Evolutionary conservation across 139 green algal species (phyloP).

Genomic region (Coccomyxa sp.): DNA sequence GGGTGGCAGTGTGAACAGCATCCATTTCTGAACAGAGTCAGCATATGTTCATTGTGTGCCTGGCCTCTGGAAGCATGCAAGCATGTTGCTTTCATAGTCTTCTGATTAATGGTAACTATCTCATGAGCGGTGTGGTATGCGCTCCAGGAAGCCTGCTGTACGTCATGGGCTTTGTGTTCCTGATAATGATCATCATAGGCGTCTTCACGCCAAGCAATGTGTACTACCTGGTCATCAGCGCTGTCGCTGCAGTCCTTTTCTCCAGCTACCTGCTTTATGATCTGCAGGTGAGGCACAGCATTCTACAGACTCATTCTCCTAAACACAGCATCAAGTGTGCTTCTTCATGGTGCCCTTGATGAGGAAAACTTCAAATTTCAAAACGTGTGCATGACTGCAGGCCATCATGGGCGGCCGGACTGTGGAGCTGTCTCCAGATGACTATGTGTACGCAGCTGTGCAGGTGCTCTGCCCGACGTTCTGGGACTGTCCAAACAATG

Average conservation of each 20-base stretch:
- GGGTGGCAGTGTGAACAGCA: too few species aligned
- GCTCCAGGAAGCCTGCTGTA: neutral
- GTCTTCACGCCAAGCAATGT: neutral
- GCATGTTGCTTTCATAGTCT: too few species aligned
- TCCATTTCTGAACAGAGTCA: too few species aligned
- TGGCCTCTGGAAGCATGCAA: too few species aligned
- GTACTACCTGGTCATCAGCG: constrained; percentile 34
- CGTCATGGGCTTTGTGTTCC: neutral
- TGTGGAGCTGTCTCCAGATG: constrained; percentile 37
- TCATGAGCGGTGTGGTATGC: neutral
- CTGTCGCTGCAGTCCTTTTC: constrained; percentile 46
- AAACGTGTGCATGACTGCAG: neutral
- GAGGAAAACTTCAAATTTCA: neutral
- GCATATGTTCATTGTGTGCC: too few species aligned
- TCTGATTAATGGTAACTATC: neutral
- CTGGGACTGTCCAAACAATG: neutral
- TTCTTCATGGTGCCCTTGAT: neutral
- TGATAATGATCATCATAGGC: neutral
- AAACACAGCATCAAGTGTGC: neutral
- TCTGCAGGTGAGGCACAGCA: constrained; percentile 22
- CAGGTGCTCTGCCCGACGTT: neutral
- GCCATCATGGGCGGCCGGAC: constrained; percentile 42
- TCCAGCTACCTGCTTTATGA: constrained; percentile 9
- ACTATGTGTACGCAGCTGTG: constrained; percentile 45
- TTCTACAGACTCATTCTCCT: neutral